Conservation (phyloP, 352 stramenopile species). For the Phytophthora vignae region DNA sequence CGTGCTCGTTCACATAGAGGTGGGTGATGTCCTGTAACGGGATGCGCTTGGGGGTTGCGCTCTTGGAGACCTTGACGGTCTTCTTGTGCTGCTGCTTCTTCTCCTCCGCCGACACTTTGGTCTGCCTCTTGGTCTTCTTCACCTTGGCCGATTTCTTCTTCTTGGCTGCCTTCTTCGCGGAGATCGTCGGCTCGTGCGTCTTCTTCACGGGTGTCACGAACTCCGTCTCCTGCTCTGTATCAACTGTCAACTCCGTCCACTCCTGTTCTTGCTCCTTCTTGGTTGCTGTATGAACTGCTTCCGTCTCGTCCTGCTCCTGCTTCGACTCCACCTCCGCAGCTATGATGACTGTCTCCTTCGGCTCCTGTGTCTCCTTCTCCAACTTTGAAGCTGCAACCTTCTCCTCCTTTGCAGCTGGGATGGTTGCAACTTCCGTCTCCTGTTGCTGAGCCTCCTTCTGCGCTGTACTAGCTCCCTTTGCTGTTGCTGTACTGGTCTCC, state of each 20-base stretch:
- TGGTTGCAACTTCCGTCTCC: neutral
- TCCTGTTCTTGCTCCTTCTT: constrained; percentile 4
- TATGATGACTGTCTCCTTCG: too few species aligned
- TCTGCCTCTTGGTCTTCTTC: constrained; percentile 31
- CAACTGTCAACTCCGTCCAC: neutral
- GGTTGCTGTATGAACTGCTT: neutral
- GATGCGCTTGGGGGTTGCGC: constrained; percentile 41
- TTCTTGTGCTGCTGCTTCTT: constrained; percentile 21
- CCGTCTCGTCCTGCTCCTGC: neutral
- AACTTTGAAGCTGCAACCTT: neutral
- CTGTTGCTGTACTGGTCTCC: too few species aligned
- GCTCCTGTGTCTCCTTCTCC: neutral
- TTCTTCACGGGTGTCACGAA: constrained; percentile 38
- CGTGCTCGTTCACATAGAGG: constrained; percentile 58
- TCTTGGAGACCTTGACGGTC: constrained; percentile 31
- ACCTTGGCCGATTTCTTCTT: constrained; percentile 18
- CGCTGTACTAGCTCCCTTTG: neutral
- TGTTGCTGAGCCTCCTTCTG: neutral
- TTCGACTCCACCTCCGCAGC: too few species aligned
- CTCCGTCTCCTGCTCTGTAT: constrained; percentile 5
- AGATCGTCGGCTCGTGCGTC: constrained; percentile 36
- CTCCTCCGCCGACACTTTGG: constrained; percentile 10
- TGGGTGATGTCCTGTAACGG: constrained; percentile 77
- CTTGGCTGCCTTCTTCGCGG: constrained; percentile 30
- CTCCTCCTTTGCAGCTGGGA: neutral